Conservation (phyloP, 495 filamentous ascomycete species). For the Glarea lozoyensis region DNA sequence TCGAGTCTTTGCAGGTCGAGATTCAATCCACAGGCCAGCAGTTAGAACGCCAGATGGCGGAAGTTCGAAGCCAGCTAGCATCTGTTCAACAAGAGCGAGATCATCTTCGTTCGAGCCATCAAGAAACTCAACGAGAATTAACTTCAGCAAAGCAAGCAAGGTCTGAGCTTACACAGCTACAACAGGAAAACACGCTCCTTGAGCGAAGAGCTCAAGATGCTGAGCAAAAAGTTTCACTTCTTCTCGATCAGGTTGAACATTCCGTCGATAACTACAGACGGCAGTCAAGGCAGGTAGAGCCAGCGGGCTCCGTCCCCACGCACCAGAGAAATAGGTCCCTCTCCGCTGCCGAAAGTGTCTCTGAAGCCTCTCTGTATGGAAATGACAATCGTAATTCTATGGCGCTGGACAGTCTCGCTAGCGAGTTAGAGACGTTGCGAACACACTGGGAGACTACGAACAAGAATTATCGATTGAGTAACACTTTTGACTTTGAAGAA, state of each 20-base stretch:
- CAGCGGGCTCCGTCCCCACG: conserved; percentile 16
- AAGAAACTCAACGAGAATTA: conserved; percentile 51
- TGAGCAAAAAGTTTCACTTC: conserved; percentile 83
- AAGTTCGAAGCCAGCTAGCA: conserved; percentile 58
- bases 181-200: conserved; percentile 68
- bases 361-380: conserved; percentile 44
- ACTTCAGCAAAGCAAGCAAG: conserved; percentile 46
- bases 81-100: conserved; percentile 59
- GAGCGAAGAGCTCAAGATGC: conserved; percentile 80
- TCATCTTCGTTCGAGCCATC: conserved; percentile 42
- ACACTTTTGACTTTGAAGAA: conserved; percentile 75
- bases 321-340: conserved; percentile 26
- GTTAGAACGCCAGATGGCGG: conserved; percentile 62
- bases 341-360: conserved; percentile 28
- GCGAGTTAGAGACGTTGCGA: conserved; percentile 80
- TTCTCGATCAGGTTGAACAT: conserved; percentile 87
- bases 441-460: conserved; percentile 93
- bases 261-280: conserved; percentile 93
- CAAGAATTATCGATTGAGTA: conserved; percentile 84
- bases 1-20: conserved; percentile 57
- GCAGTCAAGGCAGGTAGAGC: conserved; percentile 48
- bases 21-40: conserved; percentile 53
- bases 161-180: conserved; percentile 69
- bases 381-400: conserved; percentile 52
- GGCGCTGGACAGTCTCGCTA: conserved; percentile 84